phyloP scores from a whole-genome alignment of 345 rosid genomes.

The Eucalyptus dawsonii region DNA sequence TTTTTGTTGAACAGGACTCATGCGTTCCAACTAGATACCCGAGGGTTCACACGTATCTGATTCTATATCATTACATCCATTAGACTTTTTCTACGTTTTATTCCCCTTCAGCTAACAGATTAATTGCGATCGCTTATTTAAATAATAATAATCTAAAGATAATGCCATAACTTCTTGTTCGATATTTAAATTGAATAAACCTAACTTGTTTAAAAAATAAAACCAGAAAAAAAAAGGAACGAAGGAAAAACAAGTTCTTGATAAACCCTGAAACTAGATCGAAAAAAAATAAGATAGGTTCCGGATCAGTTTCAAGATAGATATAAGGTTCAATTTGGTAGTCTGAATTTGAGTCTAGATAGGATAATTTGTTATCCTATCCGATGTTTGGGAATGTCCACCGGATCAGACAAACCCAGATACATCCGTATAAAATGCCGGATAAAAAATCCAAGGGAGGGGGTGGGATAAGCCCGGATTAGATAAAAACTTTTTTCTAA shows the following conservation, averaged over 20 bases:
- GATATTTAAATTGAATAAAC: neutral
- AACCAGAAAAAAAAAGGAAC: neutral
- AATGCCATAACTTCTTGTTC: neutral
- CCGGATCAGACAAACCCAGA: too few species aligned
- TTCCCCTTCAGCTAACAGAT: neutral
- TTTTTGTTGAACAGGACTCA: neutral
- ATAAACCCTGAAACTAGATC: neutral
- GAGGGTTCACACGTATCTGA: neutral
- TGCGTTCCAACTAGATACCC: neutral
- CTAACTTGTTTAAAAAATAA: neutral
- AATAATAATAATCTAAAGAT: neutral
- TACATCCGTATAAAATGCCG: too few species aligned
- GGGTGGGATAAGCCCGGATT: too few species aligned
- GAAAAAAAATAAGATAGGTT: too few species aligned
- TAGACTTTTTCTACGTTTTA: neutral
- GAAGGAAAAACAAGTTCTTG: neutral
- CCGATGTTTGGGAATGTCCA: too few species aligned
- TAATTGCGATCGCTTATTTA: neutral
- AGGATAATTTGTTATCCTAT: too few species aligned
- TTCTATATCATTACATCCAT: neutral
- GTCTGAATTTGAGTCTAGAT: too few species aligned
- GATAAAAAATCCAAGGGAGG: too few species aligned
- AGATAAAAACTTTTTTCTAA: too few species aligned
- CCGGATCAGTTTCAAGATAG: rapidly evolving
- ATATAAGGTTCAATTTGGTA: too few species aligned